Evolutionary conservation across 768 basidiomycete species (phyloP).

Genomic region (Mrakia hoshinonis): DNA sequence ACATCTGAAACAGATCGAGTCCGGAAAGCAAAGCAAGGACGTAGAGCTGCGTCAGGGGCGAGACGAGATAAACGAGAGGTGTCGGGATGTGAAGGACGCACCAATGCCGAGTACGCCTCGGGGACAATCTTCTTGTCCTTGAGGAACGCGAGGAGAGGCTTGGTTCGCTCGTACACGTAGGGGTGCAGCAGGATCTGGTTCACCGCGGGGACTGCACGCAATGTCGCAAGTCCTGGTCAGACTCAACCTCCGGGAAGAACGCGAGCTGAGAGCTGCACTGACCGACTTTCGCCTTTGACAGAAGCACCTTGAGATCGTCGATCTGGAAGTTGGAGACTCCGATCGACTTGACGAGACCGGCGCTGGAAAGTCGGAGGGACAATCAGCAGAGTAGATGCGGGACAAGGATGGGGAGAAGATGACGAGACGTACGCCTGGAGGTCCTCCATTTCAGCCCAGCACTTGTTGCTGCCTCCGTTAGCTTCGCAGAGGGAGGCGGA

Average conservation of each 20-base stretch:
- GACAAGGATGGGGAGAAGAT: conserved; percentile 45
- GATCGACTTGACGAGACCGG: conserved; percentile 40
- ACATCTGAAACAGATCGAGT: not conserved
- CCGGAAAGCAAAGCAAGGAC: not conserved
- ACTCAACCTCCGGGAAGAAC: no score
- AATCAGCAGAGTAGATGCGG: not conserved
- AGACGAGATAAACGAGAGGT: not conserved
- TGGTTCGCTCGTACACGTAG: conserved; percentile 57
- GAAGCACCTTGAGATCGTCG: conserved; percentile 48
- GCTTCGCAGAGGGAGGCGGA: conserved; percentile 39
- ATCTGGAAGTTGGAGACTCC: conserved; percentile 64
- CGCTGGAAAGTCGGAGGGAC: not conserved
- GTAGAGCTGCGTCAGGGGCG: not conserved
- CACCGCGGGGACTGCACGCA: conserved; percentile 48
- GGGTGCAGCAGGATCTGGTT: conserved; percentile 69
- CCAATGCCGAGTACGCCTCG: conserved; percentile 62
- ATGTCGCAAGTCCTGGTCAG: not conserved
- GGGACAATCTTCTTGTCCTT: conserved; percentile 55
- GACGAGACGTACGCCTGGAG: conserved; percentile 51
- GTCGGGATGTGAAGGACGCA: conserved; percentile 45
- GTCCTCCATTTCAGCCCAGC: conserved; percentile 55
- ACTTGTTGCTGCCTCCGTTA: conserved; percentile 27
- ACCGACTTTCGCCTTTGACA: conserved; percentile 49
- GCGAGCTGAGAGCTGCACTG: not conserved
- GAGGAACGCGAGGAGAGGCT: conserved; percentile 51